Percentiles rank a stretch among this genome's conserved stretches.
Evolutionary conservation across 2,329 filamentous ascomycete genomes (phyloP).

Genomic region (Aspergillus fumigatiaffinis): DNA sequence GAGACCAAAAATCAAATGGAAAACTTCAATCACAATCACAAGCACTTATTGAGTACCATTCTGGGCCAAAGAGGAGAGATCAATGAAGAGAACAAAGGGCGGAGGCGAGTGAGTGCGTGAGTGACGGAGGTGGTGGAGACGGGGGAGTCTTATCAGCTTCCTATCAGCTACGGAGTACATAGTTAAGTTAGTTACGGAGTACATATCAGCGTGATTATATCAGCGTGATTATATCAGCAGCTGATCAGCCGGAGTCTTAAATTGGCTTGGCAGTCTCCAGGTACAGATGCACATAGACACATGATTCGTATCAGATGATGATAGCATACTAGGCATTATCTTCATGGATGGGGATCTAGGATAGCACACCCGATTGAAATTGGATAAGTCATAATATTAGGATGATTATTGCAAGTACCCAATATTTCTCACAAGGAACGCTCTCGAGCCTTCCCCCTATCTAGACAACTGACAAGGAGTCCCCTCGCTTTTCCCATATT

Average conservation of each 20-base stretch:
- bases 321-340: no score
- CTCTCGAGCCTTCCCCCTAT: neutral
- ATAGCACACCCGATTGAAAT: no score
- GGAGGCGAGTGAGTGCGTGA: neutral
- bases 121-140: neutral
- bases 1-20: neutral
- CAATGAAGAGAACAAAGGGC: neutral
- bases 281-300: no score
- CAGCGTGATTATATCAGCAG: slow-evolving; percentile 1
- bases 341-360: no score
- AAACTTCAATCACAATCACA: neutral
- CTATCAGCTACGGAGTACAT: no score
- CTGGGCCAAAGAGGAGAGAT: neutral
- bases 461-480: neutral
- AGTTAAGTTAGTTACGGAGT: no score
- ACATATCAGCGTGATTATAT: no score
- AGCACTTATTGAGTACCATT: slow-evolving; percentile 11
- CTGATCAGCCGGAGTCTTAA: neutral
- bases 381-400: slow-evolving; percentile 9
- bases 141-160: slow-evolving; percentile 8
- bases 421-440: neutral
- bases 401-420: neutral
- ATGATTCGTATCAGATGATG: neutral
- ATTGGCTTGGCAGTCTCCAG: slow-evolving; percentile 3
- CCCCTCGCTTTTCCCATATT: neutral